These are phyloP conservation scores for Cladosporium sp. DNA, from an alignment of 2,329 filamentous ascomycete species.

Conservation along the genomic window DNA sequence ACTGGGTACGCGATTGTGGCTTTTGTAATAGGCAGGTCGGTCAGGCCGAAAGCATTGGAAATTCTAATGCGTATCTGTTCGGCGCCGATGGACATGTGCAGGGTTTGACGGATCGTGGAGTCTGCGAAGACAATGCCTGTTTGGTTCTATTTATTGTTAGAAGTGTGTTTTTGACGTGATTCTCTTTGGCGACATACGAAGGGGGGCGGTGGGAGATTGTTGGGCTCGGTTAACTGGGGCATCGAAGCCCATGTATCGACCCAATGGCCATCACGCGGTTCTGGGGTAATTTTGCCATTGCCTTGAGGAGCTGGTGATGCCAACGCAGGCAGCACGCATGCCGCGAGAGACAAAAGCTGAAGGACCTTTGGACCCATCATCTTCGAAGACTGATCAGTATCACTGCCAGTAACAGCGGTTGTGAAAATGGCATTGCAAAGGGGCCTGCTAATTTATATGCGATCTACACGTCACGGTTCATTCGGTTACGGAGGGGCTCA, in stretches of 20 bases:
- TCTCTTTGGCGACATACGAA: conserved; percentile 44
- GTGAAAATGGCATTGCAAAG: too few species aligned
- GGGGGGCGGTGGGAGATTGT: conserved; percentile 56
- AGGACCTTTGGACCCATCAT: conserved; percentile 1
- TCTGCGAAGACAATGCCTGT: conserved; percentile 53
- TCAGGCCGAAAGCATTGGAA: conserved; percentile 61
- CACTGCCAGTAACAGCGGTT: too few species aligned
- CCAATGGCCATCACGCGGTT: conserved; percentile 44
- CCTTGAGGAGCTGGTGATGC: conserved; percentile 7
- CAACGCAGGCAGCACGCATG: conserved; percentile 3
- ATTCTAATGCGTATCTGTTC: conserved; percentile 57
- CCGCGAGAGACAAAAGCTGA: background rate
- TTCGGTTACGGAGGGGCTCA: conserved; percentile 2
- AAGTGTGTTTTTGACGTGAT: conserved; percentile 11
- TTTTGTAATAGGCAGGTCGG: conserved; percentile 55
- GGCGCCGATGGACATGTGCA: conserved; percentile 55
- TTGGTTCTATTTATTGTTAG: conserved; percentile 41
- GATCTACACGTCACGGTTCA: background rate
- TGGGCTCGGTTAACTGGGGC: conserved; percentile 60
- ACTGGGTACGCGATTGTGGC: conserved; percentile 54
- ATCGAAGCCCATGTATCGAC: conserved; percentile 61
- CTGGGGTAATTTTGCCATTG: conserved; percentile 3
- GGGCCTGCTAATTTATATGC: too few species aligned
- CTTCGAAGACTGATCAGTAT: background rate
- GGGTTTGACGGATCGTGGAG: conserved; percentile 61